phyloP scores from a whole-genome alignment of 1,284 basidiomycete species.

The Cryptococcus sp. region DNA sequence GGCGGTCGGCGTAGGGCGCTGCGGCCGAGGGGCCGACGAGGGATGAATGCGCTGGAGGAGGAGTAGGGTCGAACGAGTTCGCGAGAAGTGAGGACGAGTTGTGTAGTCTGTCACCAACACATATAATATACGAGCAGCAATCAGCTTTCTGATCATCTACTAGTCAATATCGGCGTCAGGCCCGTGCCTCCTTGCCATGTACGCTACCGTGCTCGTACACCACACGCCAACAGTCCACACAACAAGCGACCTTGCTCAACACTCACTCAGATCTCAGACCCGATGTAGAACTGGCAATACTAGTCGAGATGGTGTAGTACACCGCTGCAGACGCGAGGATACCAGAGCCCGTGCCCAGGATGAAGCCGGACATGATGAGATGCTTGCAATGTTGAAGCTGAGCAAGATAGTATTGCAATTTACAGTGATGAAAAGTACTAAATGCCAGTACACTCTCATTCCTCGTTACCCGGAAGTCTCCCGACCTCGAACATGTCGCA shows the following conservation, averaged over 20 bases:
- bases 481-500: too few relatives aligned
- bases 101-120: slow-evolving; percentile 18
- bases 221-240: too few relatives aligned
- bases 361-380: slow-evolving; percentile 42
- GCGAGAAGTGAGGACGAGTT: slow-evolving; percentile 30
- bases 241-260: too few relatives aligned
- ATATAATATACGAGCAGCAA: too few relatives aligned
- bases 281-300: slow-evolving; percentile 27
- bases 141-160: too few relatives aligned
- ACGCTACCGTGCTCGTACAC: too few relatives aligned
- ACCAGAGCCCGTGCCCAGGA: slow-evolving; percentile 46
- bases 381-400: background rate
- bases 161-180: background rate
- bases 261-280: slow-evolving; percentile 42
- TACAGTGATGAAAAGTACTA: too few relatives aligned
- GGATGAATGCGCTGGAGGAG: slow-evolving; percentile 31
- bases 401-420: too few relatives aligned
- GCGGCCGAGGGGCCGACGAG: slow-evolving; percentile 33
- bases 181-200: too few relatives aligned
- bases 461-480: too few relatives aligned
- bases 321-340: slow-evolving; percentile 46
- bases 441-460: too few relatives aligned
- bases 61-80: slow-evolving; percentile 31
- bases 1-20: slow-evolving; percentile 16
- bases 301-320: slow-evolving; percentile 48